Conservation (phyloP, 768 basidiomycete species). For the Gyrodon lividus region DNA sequence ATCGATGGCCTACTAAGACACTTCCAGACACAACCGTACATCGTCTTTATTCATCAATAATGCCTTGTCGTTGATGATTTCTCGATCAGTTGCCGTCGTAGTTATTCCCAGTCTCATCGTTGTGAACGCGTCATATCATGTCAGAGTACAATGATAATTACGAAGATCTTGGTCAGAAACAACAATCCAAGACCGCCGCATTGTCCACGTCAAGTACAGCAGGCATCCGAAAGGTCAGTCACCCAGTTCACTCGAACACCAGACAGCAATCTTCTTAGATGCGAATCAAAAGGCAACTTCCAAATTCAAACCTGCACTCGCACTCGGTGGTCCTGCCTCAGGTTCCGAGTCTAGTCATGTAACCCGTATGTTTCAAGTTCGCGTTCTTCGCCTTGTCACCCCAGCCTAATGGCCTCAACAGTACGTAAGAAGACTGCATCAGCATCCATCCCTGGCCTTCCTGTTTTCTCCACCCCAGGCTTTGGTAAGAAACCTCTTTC, state of each 20-base stretch:
- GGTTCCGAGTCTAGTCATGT: neutral
- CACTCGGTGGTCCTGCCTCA: conserved; percentile 17
- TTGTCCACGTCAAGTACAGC: neutral
- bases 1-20: neutral
- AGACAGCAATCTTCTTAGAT: neutral
- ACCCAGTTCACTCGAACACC: neutral
- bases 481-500: conserved; percentile 31
- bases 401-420: conserved; percentile 15
- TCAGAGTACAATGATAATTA: conserved; percentile 37
- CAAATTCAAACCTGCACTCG: conserved; percentile 49
- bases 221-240: conserved; percentile 4
- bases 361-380: neutral
- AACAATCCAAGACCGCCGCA: neutral
- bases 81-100: neutral
- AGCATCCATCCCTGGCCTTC: conserved; percentile 26
- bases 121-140: neutral
- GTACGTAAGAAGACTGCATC: conserved; percentile 21
- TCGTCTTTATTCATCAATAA: neutral
- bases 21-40: neutral
- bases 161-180: conserved; percentile 9
- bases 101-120: neutral
- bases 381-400: neutral
- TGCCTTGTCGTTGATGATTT: neutral
- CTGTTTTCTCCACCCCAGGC: conserved; percentile 47
- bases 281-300: conserved; percentile 19